phyloP scores from a whole-genome alignment of 208 protist species.

The Zelonia costaricensis region DNA sequence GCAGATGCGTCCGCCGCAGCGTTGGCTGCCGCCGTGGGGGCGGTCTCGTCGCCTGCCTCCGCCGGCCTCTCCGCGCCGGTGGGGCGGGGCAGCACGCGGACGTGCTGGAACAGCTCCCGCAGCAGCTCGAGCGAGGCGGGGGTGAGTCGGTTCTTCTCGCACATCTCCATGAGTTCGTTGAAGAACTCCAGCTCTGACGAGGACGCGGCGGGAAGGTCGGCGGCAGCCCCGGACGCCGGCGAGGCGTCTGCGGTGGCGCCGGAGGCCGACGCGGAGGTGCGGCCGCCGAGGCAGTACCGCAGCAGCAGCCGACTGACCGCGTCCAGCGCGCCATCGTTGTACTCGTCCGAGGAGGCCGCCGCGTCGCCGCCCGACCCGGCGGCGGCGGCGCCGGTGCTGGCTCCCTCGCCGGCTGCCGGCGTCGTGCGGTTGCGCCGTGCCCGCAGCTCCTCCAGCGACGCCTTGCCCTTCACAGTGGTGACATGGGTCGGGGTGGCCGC shows the following conservation, averaged over 20 bases:
- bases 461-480: constrained; percentile 38
- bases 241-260: constrained; percentile 3
- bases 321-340: constrained; percentile 40
- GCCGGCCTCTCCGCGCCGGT: background rate
- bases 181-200: constrained; percentile 42
- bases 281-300: constrained; percentile 39
- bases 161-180: constrained; percentile 41
- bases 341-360: constrained; percentile 20
- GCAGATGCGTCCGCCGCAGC: background rate
- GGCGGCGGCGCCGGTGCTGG: background rate
- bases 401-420: background rate
- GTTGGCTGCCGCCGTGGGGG: background rate
- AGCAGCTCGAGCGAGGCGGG: constrained; percentile 48
- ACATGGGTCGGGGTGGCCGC: constrained; percentile 26
- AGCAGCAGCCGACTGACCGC: constrained; percentile 59
- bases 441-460: constrained; percentile 44
- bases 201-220: no score
- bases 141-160: constrained; percentile 35
- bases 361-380: background rate
- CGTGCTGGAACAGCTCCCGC: constrained; percentile 59
- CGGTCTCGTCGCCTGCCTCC: background rate
- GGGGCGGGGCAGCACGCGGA: constrained; percentile 38
- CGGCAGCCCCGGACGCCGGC: constrained; percentile 12
- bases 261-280: background rate
- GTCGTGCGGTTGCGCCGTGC: constrained; percentile 41